Conservation (phyloP, 352 stramenopile genomes). For the Phytophthora tubulina region DNA sequence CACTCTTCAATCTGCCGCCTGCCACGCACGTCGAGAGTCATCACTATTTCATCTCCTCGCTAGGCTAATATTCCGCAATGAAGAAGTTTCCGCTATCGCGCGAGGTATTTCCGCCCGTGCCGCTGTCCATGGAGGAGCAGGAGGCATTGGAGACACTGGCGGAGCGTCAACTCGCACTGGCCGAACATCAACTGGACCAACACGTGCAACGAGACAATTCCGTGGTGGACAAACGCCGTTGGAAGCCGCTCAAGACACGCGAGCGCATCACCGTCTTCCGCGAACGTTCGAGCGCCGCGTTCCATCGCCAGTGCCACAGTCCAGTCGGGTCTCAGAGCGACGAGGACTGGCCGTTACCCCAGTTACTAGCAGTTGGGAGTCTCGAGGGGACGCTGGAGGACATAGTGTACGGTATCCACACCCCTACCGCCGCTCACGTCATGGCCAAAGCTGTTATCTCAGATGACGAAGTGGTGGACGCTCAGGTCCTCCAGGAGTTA, state of each 20-base stretch:
- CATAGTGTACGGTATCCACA: slow-evolving; percentile 65
- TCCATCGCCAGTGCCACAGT: slow-evolving; percentile 36
- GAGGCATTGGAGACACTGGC: slow-evolving; percentile 39
- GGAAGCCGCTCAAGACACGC: slow-evolving; percentile 63
- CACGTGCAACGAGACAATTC: slow-evolving; percentile 32
- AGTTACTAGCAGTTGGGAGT: slow-evolving; percentile 42
- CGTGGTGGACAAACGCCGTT: slow-evolving; percentile 46
- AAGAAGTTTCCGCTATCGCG: slow-evolving; percentile 45
- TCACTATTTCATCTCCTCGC: neutral
- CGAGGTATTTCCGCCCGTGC: slow-evolving; percentile 41
- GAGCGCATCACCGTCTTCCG: slow-evolving; percentile 62
- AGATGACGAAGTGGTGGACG: slow-evolving; percentile 54
- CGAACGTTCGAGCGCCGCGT: slow-evolving; percentile 37
- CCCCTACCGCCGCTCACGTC: slow-evolving; percentile 46
- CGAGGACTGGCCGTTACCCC: slow-evolving; percentile 39
- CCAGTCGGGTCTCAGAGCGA: slow-evolving; percentile 12
- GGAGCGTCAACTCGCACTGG: slow-evolving; percentile 38
- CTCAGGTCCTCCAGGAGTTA: slow-evolving; percentile 49
- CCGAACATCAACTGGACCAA: slow-evolving; percentile 43
- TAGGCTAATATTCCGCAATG: neutral
- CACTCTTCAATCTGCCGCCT: slow-evolving; percentile 23
- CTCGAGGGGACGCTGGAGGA: slow-evolving; percentile 53
- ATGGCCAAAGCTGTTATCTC: slow-evolving; percentile 49
- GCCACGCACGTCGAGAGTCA: slow-evolving; percentile 9
- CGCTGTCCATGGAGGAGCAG: slow-evolving; percentile 36